phyloP scores from a whole-genome alignment of 129 eudicot genomes.

The Arctium lappa region DNA sequence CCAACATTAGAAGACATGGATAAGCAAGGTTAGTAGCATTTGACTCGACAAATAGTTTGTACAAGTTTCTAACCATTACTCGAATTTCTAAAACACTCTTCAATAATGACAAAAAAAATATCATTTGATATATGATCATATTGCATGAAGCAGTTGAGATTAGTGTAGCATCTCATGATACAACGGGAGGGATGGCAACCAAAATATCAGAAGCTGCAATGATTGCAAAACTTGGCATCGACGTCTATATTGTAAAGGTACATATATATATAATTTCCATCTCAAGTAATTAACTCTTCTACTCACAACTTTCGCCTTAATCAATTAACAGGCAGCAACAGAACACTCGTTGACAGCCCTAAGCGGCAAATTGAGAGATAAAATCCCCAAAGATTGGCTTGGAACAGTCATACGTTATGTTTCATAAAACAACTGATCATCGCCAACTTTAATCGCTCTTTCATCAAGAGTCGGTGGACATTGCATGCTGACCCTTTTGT shows the following conservation, averaged over 20 bases:
- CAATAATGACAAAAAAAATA: background rate
- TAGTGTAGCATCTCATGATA: constrained; percentile 92
- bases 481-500: background rate
- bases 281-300: background rate
- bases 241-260: constrained; percentile 89
- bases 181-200: constrained; percentile 96
- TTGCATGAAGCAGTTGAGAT: constrained; percentile 61
- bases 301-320: background rate
- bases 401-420: constrained; percentile 75
- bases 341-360: constrained; percentile 63
- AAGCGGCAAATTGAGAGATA: constrained; percentile 53
- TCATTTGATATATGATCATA: background rate
- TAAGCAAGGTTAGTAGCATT: constrained; percentile 51
- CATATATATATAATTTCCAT: background rate
- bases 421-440: constrained; percentile 10
- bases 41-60: background rate
- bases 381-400: constrained; percentile 85
- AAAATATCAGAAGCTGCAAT: constrained; percentile 92
- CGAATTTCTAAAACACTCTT: background rate
- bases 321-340: constrained; percentile 70
- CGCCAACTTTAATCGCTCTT: background rate
- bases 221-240: constrained; percentile 90
- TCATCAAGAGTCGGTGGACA: background rate
- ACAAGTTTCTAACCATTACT: background rate
- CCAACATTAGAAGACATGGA: constrained; percentile 54